phyloP scores from a whole-genome alignment of 768 basidiomycete genomes.

The Amanita rubescens region DNA sequence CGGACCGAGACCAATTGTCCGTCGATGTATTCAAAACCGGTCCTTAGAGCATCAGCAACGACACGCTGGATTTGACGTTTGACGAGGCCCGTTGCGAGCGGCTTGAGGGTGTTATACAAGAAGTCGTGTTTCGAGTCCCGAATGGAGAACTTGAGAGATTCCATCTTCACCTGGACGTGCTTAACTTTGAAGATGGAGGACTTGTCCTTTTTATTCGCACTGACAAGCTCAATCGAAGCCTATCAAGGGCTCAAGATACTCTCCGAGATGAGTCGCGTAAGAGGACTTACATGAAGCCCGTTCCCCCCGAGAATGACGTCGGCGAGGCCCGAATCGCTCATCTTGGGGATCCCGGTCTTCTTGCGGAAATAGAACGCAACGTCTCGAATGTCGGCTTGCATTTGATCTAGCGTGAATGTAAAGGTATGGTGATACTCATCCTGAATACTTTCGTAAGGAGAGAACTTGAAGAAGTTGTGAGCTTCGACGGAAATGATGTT shows the following conservation, averaged over 20 bases:
- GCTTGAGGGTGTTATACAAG: slow-evolving; percentile 78
- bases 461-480: slow-evolving; percentile 79
- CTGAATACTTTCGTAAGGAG: slow-evolving; percentile 54
- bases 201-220: slow-evolving; percentile 47
- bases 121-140: slow-evolving; percentile 88
- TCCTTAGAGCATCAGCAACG: slow-evolving; percentile 58
- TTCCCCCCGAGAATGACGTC: slow-evolving; percentile 81
- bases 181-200: slow-evolving; percentile 69
- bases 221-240: slow-evolving; percentile 55
- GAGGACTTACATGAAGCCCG: slow-evolving; percentile 57
- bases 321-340: slow-evolving; percentile 77
- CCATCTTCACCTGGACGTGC: slow-evolving; percentile 72
- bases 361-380: slow-evolving; percentile 87
- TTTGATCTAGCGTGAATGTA: slow-evolving; percentile 69
- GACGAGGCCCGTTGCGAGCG: slow-evolving; percentile 74
- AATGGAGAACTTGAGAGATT: slow-evolving; percentile 83
- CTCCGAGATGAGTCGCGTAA: background rate
- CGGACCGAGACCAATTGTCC: slow-evolving; percentile 84
- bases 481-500: slow-evolving; percentile 68
- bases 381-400: slow-evolving; percentile 92
- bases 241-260: slow-evolving; percentile 11
- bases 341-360: slow-evolving; percentile 77
- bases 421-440: slow-evolving; percentile 69
- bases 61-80: slow-evolving; percentile 62
- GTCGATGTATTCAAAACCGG: slow-evolving; percentile 82